These are phyloP conservation scores for Rhizophora mangle DNA, from an alignment of 345 rosid genomes.

Conservation along the genomic window DNA sequence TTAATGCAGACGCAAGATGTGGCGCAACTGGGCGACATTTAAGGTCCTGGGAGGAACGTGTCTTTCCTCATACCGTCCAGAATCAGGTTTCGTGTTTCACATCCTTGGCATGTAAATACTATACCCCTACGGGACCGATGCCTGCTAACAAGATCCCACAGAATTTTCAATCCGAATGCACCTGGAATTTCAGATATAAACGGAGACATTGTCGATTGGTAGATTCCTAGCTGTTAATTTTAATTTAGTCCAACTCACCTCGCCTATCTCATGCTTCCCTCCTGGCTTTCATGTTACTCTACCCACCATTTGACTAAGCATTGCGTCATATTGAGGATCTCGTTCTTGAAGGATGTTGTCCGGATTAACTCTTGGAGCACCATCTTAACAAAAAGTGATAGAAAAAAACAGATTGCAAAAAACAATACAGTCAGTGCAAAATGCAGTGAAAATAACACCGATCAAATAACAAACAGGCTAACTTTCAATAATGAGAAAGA, in stretches of 20 bases:
- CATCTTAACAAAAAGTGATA: conserved; percentile 31
- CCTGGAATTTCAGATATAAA: no score
- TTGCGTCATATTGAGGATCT: conserved; percentile 66
- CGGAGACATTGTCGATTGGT: no score
- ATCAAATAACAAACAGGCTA: no score
- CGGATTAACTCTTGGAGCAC: conserved; percentile 25
- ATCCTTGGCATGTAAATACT: conserved; percentile 77
- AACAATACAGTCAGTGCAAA: no score
- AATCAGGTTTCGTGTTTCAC: conserved; percentile 53
- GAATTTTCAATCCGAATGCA: no score
- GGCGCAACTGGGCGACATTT: conserved; percentile 67
- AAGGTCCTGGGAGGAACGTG: conserved; percentile 64
- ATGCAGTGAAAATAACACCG: no score
- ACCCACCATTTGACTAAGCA: conserved; percentile 90
- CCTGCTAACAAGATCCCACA: conserved; percentile 38
- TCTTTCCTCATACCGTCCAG: conserved; percentile 39
- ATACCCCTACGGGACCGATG: conserved; percentile 54
- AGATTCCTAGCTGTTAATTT: no score
- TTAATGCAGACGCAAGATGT: conserved; percentile 62
- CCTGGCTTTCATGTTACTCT: conserved; percentile 67
- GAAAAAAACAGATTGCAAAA: no score
- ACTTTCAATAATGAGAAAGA: no score
- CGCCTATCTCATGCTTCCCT: no score
- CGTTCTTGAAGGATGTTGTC: conserved; percentile 60
- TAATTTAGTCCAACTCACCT: no score